These are phyloP conservation scores for Eucalyptus caleyi DNA, from an alignment of 345 rosid genomes.

Conservation along the genomic window DNA sequence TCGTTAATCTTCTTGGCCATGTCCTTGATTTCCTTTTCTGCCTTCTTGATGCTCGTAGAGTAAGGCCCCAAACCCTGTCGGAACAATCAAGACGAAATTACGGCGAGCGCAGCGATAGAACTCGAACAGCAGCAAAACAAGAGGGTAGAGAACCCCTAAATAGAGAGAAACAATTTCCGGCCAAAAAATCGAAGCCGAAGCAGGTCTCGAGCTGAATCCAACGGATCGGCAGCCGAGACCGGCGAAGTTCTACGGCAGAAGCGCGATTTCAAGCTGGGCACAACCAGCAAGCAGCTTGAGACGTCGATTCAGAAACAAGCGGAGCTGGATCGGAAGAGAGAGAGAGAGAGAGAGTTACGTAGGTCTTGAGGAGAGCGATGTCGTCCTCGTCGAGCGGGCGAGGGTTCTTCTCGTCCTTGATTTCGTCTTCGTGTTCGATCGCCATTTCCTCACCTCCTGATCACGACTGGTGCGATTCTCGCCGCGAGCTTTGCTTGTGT, in stretches of 20 bases:
- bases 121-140: neutral
- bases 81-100: neutral
- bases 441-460: conserved; percentile 1
- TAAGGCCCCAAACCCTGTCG: conserved; percentile 91
- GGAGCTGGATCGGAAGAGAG: neutral
- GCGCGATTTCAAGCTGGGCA: neutral
- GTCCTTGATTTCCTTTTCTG: conserved; percentile 84
- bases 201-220: neutral
- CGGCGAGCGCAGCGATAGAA: neutral
- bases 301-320: neutral
- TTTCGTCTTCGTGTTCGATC: conserved; percentile 36
- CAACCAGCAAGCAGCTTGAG: neutral
- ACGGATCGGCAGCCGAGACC: neutral
- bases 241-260: neutral
- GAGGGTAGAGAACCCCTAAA: neutral
- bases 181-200: neutral
- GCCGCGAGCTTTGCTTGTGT: neutral
- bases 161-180: neutral
- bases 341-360: conserved; percentile 18
- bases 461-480: neutral
- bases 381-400: conserved; percentile 89
- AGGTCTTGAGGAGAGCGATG: conserved; percentile 86
- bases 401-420: conserved; percentile 84
- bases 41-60: conserved; percentile 81
- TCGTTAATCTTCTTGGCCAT: conserved; percentile 88